Conservation (phyloP, 805 yeast species). For the Saccharomycodes ludwigii region DNA sequence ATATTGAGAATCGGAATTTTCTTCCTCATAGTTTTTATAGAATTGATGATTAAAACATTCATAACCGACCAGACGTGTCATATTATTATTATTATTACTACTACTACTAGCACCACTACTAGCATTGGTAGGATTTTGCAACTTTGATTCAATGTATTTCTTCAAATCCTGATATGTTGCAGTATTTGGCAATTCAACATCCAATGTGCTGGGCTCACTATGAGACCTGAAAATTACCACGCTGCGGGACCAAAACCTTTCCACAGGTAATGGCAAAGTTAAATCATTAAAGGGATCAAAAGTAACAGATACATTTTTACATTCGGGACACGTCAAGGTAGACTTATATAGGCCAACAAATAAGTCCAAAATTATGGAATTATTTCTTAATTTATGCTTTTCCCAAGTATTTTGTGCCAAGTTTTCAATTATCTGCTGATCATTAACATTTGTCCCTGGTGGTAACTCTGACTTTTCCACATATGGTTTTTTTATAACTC, state of each 20-base stretch:
- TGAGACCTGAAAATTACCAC: conserved; percentile 51
- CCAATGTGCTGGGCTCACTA: conserved; percentile 39
- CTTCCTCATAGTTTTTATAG: conserved; percentile 54
- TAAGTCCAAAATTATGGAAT: conserved; percentile 71
- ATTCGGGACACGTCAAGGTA: conserved; percentile 77
- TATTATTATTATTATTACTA: no score
- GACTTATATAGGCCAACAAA: conserved; percentile 89
- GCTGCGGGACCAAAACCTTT: conserved; percentile 56
- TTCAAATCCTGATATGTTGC: conserved; percentile 55
- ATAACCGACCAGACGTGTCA: conserved; percentile 33
- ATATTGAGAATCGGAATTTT: conserved; percentile 38
- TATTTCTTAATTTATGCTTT: conserved; percentile 66
- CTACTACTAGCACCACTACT: no score
- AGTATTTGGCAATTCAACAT: conserved; percentile 60
- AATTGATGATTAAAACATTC: conserved; percentile 60
- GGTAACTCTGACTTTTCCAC: conserved; percentile 75
- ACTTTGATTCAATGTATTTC: conserved; percentile 41
- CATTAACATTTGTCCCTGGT: conserved; percentile 44
- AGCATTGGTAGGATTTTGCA: conserved; percentile 13
- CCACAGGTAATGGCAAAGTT: conserved; percentile 78
- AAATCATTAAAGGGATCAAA: conserved; percentile 90
- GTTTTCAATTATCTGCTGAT: conserved; percentile 38
- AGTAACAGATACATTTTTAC: conserved; percentile 68
- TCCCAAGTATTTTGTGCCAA: conserved; percentile 74
- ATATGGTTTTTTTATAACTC: conserved; percentile 72